phyloP scores from a whole-genome alignment of 1,139 yeast species.

The Pichia sp. region DNA sequence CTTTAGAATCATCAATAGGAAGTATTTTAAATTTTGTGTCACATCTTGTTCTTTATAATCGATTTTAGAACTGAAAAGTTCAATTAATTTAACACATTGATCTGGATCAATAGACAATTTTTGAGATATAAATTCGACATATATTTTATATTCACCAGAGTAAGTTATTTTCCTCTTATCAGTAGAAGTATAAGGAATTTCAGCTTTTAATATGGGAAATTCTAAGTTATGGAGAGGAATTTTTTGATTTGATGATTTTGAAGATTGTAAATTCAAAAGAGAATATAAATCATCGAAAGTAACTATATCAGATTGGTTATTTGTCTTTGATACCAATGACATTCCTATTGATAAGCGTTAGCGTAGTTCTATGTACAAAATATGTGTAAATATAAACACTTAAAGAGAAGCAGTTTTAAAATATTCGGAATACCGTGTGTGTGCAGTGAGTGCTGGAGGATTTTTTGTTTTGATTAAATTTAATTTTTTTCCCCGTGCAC shows the following conservation, averaged over 20 bases:
- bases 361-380: too few species aligned
- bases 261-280: not conserved
- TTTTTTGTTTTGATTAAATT: not conserved
- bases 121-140: constrained; percentile 4
- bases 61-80: constrained; percentile 2
- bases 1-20: constrained; percentile 5
- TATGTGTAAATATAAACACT: too few species aligned
- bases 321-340: not conserved
- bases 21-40: constrained; percentile 1
- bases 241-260: not conserved
- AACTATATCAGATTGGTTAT: not conserved
- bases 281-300: not conserved
- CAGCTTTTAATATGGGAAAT: not conserved
- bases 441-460: too few species aligned
- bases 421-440: too few species aligned
- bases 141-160: constrained; percentile 1
- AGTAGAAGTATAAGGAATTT: constrained; percentile 2
- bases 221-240: not conserved
- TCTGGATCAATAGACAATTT: constrained; percentile 3
- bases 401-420: too few species aligned
- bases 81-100: constrained; percentile 2
- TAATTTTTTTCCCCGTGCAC: not conserved
- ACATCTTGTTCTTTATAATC: not conserved
- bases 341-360: not conserved
- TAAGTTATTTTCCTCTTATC: not conserved